phyloP scores from a whole-genome alignment of 352 stramenopile species.

The Globisporangium viniferum region DNA sequence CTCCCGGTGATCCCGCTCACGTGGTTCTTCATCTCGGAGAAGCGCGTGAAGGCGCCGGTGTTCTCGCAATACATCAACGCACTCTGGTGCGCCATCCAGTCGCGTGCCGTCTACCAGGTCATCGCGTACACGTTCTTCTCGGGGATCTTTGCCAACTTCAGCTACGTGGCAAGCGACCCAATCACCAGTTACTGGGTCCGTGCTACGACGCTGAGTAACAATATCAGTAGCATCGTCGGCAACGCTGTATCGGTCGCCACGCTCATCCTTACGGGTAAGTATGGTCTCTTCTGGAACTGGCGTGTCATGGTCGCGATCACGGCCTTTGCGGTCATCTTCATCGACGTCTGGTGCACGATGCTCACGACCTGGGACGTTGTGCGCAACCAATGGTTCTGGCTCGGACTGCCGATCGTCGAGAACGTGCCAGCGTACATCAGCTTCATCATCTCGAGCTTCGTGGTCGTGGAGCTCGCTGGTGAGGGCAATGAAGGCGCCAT shows the following conservation, averaged over 20 bases:
- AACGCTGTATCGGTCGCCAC: constrained; percentile 10
- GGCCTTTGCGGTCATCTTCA: constrained; percentile 9
- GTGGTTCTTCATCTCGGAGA: constrained; percentile 46
- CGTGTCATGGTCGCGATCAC: constrained; percentile 18
- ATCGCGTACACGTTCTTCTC: constrained; percentile 35
- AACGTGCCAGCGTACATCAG: constrained; percentile 20
- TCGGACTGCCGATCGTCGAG: constrained; percentile 20
- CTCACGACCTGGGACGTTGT: constrained; percentile 23
- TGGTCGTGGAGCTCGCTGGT: constrained; percentile 26
- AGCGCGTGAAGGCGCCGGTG: constrained; percentile 28
- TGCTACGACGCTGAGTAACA: constrained; percentile 8
- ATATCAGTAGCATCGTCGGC: constrained; percentile 15
- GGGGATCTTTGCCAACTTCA: constrained; percentile 18
- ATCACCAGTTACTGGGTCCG: constrained; percentile 21
- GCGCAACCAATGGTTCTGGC: constrained; percentile 30
- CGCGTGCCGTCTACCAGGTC: constrained; percentile 40
- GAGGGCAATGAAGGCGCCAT: constrained; percentile 29
- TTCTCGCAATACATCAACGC: constrained; percentile 36
- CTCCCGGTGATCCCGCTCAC: constrained; percentile 40
- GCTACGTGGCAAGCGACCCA: constrained; percentile 16
- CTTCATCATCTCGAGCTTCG: constrained; percentile 29
- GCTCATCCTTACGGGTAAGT: constrained; percentile 22
- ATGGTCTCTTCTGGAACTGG: constrained; percentile 27
- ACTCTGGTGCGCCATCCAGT: constrained; percentile 38
- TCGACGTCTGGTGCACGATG: constrained; percentile 22